Evolutionary conservation across 768 basidiomycete species (phyloP).

Genomic region (Suillus luteus): DNA sequence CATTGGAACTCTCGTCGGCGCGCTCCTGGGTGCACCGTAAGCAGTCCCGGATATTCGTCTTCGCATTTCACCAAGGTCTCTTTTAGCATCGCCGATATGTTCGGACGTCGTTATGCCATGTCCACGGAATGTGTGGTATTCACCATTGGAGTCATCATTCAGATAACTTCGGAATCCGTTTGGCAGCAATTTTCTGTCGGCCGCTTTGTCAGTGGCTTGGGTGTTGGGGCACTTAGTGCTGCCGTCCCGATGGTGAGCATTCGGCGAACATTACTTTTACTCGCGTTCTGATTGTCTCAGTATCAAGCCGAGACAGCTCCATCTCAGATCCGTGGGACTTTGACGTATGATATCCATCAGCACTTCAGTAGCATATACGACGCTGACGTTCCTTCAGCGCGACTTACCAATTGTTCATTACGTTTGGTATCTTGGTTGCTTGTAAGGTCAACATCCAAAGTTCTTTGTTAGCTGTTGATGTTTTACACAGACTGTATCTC

Average conservation of each 20-base stretch:
- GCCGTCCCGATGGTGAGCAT: conserved; percentile 60
- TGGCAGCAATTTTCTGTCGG: conserved; percentile 75
- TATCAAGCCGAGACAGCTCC: conserved; percentile 78
- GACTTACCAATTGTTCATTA: conserved; percentile 66
- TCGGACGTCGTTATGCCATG: conserved; percentile 72
- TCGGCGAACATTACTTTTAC: conserved; percentile 9
- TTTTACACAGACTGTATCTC: conserved; percentile 55
- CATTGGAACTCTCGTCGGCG: conserved; percentile 69
- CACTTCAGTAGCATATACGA: conserved; percentile 3
- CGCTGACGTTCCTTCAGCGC: conserved; percentile 29
- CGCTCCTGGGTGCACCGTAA: conserved; percentile 61
- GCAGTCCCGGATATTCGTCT: conserved; percentile 25
- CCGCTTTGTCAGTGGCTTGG: conserved; percentile 64
- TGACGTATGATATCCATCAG: conserved; percentile 39
- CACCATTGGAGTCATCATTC: conserved; percentile 60
- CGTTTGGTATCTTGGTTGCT: conserved; percentile 68
- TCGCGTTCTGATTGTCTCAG: conserved; percentile 26
- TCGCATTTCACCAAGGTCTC: conserved; percentile 6
- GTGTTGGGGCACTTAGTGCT: conserved; percentile 67
- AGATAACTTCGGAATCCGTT: conserved; percentile 47
- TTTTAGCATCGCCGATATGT: conserved; percentile 56
- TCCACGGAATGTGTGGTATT: conserved; percentile 58
- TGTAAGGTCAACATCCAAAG: conserved; percentile 39
- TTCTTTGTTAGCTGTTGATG: conserved; percentile 12
- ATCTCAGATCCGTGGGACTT: conserved; percentile 66